A percentile compares a stretch with the other conserved stretches of the same genome.
Evolutionary conservation across 805 yeast species (phyloP).

Genomic region (Monosporozyma yasuniensis): DNA sequence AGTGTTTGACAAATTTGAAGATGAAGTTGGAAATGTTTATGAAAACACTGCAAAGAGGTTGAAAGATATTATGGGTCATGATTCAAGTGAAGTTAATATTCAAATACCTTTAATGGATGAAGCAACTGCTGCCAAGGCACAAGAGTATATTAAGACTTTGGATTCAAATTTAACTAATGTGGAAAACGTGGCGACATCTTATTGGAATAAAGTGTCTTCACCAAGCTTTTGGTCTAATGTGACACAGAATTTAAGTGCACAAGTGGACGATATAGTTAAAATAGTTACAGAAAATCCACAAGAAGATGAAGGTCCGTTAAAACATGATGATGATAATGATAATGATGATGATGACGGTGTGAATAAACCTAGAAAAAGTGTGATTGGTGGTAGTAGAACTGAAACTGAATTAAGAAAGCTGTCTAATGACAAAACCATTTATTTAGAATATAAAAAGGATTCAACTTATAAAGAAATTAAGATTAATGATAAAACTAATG

Average conservation of each 20-base stretch:
- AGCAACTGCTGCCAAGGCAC: constrained; percentile 36
- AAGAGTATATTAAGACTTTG: constrained; percentile 56
- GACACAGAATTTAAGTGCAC: constrained; percentile 6
- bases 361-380: constrained; percentile 22
- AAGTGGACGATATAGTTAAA: constrained; percentile 18
- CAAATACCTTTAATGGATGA: constrained; percentile 4
- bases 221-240: constrained; percentile 25
- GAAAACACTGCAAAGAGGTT: constrained; percentile 19
- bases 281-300: constrained; percentile 3
- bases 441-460: constrained; percentile 28
- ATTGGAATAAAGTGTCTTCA: constrained; percentile 24
- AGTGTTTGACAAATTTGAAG: constrained; percentile 42
- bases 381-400: constrained; percentile 43
- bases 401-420: constrained; percentile 55
- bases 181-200: constrained; percentile 56
- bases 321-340: constrained; percentile 21
- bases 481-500: constrained; percentile 40
- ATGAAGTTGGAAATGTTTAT: constrained; percentile 35
- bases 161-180: constrained; percentile 68
- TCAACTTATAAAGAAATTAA: constrained; percentile 23
- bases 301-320: constrained; percentile 2
- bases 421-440: constrained; percentile 41
- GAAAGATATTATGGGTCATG: not conserved
- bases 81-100: constrained; percentile 2
- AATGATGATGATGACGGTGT: constrained; percentile 19